Percentiles rank a stretch among this genome's conserved stretches.
These are phyloP conservation scores for Exutisphaerella laricina DNA, from an alignment of 2,329 filamentous ascomycete species.

Conservation along the genomic window DNA sequence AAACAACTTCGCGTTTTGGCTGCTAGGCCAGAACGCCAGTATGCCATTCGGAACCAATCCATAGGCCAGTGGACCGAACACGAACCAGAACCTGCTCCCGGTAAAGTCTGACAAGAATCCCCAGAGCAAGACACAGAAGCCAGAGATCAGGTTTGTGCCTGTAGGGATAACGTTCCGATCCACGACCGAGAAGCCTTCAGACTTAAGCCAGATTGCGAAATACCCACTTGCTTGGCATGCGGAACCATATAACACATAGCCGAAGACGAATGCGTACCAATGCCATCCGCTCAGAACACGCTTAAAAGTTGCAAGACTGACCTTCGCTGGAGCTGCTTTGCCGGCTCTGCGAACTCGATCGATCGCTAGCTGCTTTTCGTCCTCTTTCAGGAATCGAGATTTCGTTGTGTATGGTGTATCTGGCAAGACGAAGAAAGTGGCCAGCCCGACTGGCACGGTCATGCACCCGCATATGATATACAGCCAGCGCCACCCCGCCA, in stretches of 20 bases:
- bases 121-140: slow-evolving; percentile 11
- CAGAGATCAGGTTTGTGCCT: slow-evolving; percentile 12
- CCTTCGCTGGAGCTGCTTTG: too few species aligned
- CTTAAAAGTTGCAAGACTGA: too few species aligned
- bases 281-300: too few species aligned
- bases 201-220: too few species aligned
- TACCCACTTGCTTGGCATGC: too few species aligned
- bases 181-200: slow-evolving; percentile 16
- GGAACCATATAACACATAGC: too few species aligned
- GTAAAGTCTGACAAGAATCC: slow-evolving; percentile 10
- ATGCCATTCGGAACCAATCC: too few species aligned
- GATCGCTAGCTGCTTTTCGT: slow-evolving; percentile 7
- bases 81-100: slow-evolving; percentile 9
- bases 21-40: too few species aligned
- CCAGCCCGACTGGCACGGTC: slow-evolving; percentile 8
- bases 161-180: slow-evolving; percentile 13
- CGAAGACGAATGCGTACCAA: too few species aligned
- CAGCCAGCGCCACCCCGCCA: slow-evolving; percentile 15
- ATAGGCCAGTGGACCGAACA: slow-evolving; percentile 10
- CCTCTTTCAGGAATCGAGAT: slow-evolving; percentile 13
- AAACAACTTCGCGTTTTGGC: too few species aligned
- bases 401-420: slow-evolving; percentile 12
- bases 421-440: slow-evolving; percentile 11
- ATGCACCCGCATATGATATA: slow-evolving; percentile 16
- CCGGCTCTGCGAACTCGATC: too few species aligned